Base-by-base conservation (phyloP, 1,284 basidiomycete genomes). In the Tilletia caries region DNA sequence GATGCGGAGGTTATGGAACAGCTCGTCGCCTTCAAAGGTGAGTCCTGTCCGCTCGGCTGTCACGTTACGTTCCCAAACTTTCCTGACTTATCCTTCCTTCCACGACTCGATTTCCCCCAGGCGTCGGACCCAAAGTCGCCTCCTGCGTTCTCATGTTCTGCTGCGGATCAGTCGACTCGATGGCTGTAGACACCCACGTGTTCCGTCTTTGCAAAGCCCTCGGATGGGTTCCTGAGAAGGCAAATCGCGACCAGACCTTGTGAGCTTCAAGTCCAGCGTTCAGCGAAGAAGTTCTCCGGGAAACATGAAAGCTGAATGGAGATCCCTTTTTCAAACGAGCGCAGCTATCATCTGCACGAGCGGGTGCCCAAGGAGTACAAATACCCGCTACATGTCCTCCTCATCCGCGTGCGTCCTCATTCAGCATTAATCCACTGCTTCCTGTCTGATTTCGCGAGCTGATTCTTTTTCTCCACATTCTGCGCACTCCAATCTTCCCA, bases 61-160 rank as follows among this genome's bases (percentile, higher is more conserved):
- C n/a, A n/a, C n/a, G n/a, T n/a, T n/a, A n/a, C n/a, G n/a, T n/a
- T n/a, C 10, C 12, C 8, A 52, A 8, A 52, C 12, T 6, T 13
- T 15, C 10, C 12, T 52, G 13, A 10, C 12, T n/a, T 25, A 10
- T 13, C 8, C 6, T 25, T 8, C 50, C 23, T 6, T 58, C 52
- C 33, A 37, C 10, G 27, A 29, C 6, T 64, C 10, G 33, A 50
- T 18, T n/a, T n/a, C n/a, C 6, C 20, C 10, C 58, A 37, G 90
- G 90, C 0, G 89, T 92, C 2, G 91, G 91, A 0, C 89, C 90
- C 1, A 92, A 92, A 84, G 91, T 91, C 0, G 90, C 90, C 0
- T 88, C 88, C 4, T 92, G 91, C 76, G 91, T 92, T 0, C 82
- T 91, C 18, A 85, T 91, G n/a, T 91, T 92, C 80, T 91, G 90